Evolutionary conservation across 2,329 filamentous ascomycete genomes (phyloP).

Genomic region (Neopestalotiopsis clavispora): DNA sequence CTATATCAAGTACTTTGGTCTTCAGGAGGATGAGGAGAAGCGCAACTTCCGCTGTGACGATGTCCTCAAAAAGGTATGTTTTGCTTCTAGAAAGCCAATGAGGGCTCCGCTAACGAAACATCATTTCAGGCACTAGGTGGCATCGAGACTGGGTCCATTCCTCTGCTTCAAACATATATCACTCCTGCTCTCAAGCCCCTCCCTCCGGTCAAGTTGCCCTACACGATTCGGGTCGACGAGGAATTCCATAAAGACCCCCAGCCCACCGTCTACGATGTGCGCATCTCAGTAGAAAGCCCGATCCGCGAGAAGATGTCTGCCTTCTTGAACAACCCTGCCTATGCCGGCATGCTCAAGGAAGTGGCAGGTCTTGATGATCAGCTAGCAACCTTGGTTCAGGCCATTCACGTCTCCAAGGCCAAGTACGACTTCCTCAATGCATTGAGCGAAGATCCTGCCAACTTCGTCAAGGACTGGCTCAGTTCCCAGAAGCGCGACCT

Average conservation of each 20-base stretch:
- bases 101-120: slow-evolving; percentile 74
- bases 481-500: slow-evolving; percentile 90
- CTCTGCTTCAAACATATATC: slow-evolving; percentile 81
- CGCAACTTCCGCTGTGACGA: slow-evolving; percentile 91
- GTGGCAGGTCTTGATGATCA: slow-evolving; percentile 83
- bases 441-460: slow-evolving; percentile 79
- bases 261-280: slow-evolving; percentile 88
- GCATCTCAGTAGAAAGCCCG: slow-evolving; percentile 83
- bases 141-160: slow-evolving; percentile 69
- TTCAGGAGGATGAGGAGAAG: slow-evolving; percentile 96
- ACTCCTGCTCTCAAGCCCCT: slow-evolving; percentile 78
- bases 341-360: slow-evolving; percentile 74
- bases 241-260: slow-evolving; percentile 76
- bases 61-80: slow-evolving; percentile 71
- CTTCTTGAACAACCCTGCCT: slow-evolving; percentile 71
- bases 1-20: slow-evolving; percentile 82
- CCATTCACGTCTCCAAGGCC: slow-evolving; percentile 81
- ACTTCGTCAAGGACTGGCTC: slow-evolving; percentile 86
- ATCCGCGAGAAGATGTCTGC: slow-evolving; percentile 69
- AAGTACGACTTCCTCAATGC: slow-evolving; percentile 87
- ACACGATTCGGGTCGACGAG: slow-evolving; percentile 92
- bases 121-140: slow-evolving; percentile 26
- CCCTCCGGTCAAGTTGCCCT: slow-evolving; percentile 81
- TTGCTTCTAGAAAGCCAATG: slow-evolving; percentile 15
- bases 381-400: slow-evolving; percentile 81